Percentiles rank a stretch among this genome's conserved stretches.
These are phyloP conservation scores for Mikania micrantha DNA, from an alignment of 129 eudicot genomes.

Conservation along the genomic window DNA sequence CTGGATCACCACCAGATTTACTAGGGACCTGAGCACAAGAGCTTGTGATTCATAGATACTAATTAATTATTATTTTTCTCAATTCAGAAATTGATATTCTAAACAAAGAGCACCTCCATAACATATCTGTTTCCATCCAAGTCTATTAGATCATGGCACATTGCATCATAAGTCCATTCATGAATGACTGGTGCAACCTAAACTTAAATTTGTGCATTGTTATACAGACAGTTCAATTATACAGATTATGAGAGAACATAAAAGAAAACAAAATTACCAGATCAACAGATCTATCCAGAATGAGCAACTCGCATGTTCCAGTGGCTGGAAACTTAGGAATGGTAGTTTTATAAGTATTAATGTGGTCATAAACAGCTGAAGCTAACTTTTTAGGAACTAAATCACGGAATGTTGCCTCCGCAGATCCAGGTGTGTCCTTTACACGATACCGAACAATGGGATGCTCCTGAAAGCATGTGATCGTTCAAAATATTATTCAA, in stretches of 20 bases:
- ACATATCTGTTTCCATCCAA: constrained; percentile 91
- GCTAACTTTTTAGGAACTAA: constrained; percentile 72
- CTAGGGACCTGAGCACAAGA: constrained; percentile 52
- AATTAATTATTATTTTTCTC: background rate
- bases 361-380: constrained; percentile 48
- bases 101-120: constrained; percentile 50
- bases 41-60: constrained; percentile 11
- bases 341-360: constrained; percentile 51
- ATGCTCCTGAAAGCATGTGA: constrained; percentile 47
- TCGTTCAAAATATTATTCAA: constrained; percentile 12
- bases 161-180: constrained; percentile 99
- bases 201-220: constrained; percentile 23
- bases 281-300: constrained; percentile 88
- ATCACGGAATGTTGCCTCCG: constrained; percentile 41
- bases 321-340: constrained; percentile 76
- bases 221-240: background rate
- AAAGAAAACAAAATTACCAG: constrained; percentile 37
- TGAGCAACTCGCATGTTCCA: constrained; percentile 88
- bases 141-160: constrained; percentile 93
- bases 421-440: constrained; percentile 37
- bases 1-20: constrained; percentile 86
- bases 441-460: constrained; percentile 80
- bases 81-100: background rate
- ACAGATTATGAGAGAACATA: background rate
- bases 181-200: constrained; percentile 97